phyloP scores from a whole-genome alignment of 495 filamentous ascomycete species.

The Aspergillus funiculosus region DNA sequence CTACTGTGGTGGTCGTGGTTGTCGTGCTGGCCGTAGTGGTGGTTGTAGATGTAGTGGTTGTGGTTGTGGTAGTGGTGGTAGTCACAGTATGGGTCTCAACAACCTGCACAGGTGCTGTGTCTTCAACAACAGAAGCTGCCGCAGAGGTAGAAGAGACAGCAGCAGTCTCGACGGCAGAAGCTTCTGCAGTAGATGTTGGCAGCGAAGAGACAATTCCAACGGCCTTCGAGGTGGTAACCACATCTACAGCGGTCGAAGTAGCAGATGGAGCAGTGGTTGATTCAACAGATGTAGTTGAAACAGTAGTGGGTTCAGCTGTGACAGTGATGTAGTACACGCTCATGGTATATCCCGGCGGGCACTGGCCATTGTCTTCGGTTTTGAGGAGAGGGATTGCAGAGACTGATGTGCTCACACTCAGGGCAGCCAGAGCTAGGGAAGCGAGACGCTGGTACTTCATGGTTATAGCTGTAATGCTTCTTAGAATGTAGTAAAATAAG shows the following conservation, averaged over 20 bases:
- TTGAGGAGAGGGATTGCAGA: constrained; percentile 24
- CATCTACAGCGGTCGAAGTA: constrained; percentile 5
- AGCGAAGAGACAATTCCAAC: background rate
- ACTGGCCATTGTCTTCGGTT: constrained; percentile 20
- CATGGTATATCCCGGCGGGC: constrained; percentile 28
- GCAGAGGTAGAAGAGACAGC: background rate
- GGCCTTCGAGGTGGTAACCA: background rate
- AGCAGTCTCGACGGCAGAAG: constrained; percentile 1
- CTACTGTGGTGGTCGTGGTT: background rate
- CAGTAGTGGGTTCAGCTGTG: constrained; percentile 12
- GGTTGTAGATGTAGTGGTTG: constrained; percentile 1
- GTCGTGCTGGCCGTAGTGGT: background rate
- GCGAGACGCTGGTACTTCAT: constrained; percentile 35
- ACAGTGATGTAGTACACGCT: constrained; percentile 22
- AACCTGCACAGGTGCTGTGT: background rate
- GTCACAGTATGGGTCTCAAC: background rate
- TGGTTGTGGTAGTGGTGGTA: constrained; percentile 8
- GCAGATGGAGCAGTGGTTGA: background rate
- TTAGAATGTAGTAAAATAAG: background rate
- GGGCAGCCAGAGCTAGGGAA: constrained; percentile 26
- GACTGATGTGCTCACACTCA: constrained; percentile 27
- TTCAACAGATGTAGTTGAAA: constrained; percentile 5
- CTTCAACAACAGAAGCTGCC: constrained; percentile 1
- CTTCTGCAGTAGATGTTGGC: background rate
- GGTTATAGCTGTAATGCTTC: background rate